Conservation (phyloP, 2,329 filamentous ascomycete species). For the Dactylella cylindrospora region DNA sequence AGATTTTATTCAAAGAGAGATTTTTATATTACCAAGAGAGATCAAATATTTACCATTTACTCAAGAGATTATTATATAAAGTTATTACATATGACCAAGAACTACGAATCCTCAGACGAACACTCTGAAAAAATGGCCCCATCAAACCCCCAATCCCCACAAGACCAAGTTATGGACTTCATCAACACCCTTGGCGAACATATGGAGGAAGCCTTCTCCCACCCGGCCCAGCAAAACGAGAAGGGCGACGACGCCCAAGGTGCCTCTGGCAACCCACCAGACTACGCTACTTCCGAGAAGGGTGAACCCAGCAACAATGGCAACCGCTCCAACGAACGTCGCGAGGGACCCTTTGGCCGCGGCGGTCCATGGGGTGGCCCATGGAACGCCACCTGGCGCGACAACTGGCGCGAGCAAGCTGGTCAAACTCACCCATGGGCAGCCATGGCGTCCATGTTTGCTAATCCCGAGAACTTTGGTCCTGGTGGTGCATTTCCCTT, state of each 20-base stretch:
- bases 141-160: constrained; percentile 36
- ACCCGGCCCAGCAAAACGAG: constrained; percentile 24
- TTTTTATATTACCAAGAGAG: constrained; percentile 14
- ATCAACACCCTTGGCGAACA: constrained; percentile 44
- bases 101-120: constrained; percentile 32
- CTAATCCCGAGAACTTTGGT: constrained; percentile 18
- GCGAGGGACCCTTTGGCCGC: constrained; percentile 14
- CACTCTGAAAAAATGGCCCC: constrained; percentile 41
- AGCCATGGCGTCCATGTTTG: constrained; percentile 18
- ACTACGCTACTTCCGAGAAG: constrained; percentile 33
- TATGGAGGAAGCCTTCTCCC: constrained; percentile 40
- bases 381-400: constrained; percentile 10
- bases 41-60: constrained; percentile 3
- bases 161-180: constrained; percentile 44
- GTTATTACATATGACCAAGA: constrained; percentile 37
- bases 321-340: constrained; percentile 3
- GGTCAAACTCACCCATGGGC: constrained; percentile 39
- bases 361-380: constrained; percentile 24
- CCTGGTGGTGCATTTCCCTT: not conserved
- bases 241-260: constrained; percentile 18
- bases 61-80: constrained; percentile 20
- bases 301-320: constrained; percentile 29
- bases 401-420: constrained; percentile 39
- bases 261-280: constrained; percentile 22
- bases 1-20: constrained; percentile 16